Conservation (phyloP, 2,329 filamentous ascomycete species). For the Alternaria gaisen region DNA sequence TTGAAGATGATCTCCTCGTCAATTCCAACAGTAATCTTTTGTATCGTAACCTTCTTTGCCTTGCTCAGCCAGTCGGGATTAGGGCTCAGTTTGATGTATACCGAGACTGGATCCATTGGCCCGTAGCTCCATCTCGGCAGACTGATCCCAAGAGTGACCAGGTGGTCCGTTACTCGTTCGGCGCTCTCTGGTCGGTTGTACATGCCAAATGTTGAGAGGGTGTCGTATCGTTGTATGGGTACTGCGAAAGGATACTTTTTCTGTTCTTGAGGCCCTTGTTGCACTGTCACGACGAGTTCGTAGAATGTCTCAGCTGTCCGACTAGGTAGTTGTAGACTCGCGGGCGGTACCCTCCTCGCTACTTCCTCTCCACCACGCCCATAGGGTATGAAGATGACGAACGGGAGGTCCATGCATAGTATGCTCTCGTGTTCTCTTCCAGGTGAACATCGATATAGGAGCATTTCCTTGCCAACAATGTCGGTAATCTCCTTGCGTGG, state of each 20-base stretch:
- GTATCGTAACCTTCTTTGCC: conserved; percentile 89
- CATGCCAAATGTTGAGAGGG: conserved; percentile 98
- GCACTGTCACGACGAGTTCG: conserved; percentile 93
- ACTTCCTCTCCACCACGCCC: conserved; percentile 90
- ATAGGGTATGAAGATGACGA: conserved; percentile 96
- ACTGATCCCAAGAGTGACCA: conserved; percentile 90
- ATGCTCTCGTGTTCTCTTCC: conserved; percentile 88
- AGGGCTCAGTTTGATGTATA: conserved; percentile 92
- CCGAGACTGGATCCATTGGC: conserved; percentile 90
- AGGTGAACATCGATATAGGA: conserved; percentile 85
- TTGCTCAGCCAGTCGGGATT: conserved; percentile 93
- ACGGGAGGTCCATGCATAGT: conserved; percentile 95
- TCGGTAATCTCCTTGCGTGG: conserved; percentile 91
- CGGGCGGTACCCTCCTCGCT: conserved; percentile 88
- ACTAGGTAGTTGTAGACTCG: conserved; percentile 87
- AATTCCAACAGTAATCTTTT: conserved; percentile 91
- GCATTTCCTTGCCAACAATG: conserved; percentile 93
- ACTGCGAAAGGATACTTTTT: conserved; percentile 92
- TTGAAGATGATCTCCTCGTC: conserved; percentile 99
- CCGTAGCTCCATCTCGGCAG: conserved; percentile 97
- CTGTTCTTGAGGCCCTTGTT: conserved; percentile 86
- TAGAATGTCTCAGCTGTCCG: conserved; percentile 97
- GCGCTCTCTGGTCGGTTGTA: conserved; percentile 95
- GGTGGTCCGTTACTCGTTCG: conserved; percentile 84
- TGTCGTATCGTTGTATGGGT: conserved; percentile 92